Percentiles rank a stretch among this genome's conserved stretches.
These are phyloP conservation scores for Blakeslea trispora DNA, from an alignment of 371 early-diverging fungal genomes.

Conservation along the genomic window DNA sequence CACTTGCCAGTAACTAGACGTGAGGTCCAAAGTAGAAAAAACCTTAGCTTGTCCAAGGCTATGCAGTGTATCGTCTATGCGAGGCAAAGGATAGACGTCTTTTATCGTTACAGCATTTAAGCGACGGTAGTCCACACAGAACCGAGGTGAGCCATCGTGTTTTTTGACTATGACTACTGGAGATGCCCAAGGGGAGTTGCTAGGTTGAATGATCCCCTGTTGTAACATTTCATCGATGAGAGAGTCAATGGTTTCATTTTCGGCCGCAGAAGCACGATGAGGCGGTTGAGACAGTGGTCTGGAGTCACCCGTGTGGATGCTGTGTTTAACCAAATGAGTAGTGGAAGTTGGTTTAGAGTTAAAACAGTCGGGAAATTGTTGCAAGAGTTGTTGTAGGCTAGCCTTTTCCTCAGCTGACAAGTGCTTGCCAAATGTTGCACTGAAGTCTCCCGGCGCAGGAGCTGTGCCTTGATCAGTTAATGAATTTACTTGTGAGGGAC, in stretches of 20 bases:
- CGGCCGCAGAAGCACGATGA: constrained; percentile 7
- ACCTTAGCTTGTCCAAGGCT: constrained; percentile 19
- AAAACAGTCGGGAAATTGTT: background rate
- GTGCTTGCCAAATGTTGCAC: too few relatives aligned
- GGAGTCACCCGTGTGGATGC: constrained; percentile 19
- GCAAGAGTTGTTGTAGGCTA: too few relatives aligned
- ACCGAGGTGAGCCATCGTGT: constrained; percentile 17
- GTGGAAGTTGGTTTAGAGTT: background rate
- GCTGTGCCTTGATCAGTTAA: too few relatives aligned
- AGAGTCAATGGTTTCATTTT: constrained; percentile 18
- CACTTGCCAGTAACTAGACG: constrained; percentile 5
- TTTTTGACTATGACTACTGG: constrained; percentile 20
- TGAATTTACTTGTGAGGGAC: too few relatives aligned
- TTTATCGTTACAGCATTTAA: constrained; percentile 2
- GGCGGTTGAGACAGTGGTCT: constrained; percentile 10
- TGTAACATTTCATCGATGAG: constrained; percentile 25
- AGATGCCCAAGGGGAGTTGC: constrained; percentile 18
- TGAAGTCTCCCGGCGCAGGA: too few relatives aligned
- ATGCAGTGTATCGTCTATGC: constrained; percentile 7
- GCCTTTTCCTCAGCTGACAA: too few relatives aligned
- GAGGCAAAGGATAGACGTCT: too few relatives aligned
- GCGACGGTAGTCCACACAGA: constrained; percentile 15
- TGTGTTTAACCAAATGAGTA: constrained; percentile 3
- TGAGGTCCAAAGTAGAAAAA: constrained; percentile 37
- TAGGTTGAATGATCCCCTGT: constrained; percentile 14